Evolutionary conservation across 352 stramenopile genomes (phyloP).

Genomic region (Phytophthora quininea): DNA sequence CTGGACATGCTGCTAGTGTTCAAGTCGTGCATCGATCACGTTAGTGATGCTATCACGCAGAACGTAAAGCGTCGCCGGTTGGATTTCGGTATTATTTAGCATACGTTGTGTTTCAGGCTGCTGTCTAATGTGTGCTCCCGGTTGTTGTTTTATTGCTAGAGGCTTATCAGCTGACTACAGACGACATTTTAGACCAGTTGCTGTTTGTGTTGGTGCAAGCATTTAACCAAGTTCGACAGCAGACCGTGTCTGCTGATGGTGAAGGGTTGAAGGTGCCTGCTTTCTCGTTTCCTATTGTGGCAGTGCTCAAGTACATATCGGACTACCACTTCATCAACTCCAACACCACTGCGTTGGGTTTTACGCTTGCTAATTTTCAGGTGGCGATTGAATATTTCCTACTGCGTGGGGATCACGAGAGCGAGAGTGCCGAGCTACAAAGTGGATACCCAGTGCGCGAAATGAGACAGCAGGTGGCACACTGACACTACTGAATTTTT

Average conservation of each 20-base stretch:
- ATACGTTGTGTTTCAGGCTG: not conserved
- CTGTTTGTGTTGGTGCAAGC: constrained; percentile 71
- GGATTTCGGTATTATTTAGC: constrained; percentile 44
- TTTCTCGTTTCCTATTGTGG: constrained; percentile 50
- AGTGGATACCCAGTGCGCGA: constrained; percentile 18
- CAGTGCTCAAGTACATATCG: constrained; percentile 73
- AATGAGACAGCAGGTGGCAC: not conserved
- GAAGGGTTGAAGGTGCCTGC: constrained; percentile 8
- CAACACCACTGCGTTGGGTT: constrained; percentile 77
- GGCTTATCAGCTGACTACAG: constrained; percentile 67
- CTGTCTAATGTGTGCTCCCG: too few species aligned
- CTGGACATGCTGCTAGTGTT: constrained; percentile 80
- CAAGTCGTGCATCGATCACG: constrained; percentile 65
- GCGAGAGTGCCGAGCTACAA: constrained; percentile 24
- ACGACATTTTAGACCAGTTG: constrained; percentile 84
- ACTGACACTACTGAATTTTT: too few species aligned
- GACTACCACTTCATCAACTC: constrained; percentile 88
- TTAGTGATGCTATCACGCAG: constrained; percentile 59
- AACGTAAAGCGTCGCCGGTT: constrained; percentile 63
- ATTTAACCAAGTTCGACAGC: constrained; percentile 35
- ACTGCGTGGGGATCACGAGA: constrained; percentile 42
- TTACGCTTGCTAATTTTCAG: constrained; percentile 83
- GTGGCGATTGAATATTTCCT: constrained; percentile 82
- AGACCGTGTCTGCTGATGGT: not conserved
- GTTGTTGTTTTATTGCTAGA: constrained; percentile 26